Conservation (phyloP, 345 rosid genomes). For the Jatropha curcas region DNA sequence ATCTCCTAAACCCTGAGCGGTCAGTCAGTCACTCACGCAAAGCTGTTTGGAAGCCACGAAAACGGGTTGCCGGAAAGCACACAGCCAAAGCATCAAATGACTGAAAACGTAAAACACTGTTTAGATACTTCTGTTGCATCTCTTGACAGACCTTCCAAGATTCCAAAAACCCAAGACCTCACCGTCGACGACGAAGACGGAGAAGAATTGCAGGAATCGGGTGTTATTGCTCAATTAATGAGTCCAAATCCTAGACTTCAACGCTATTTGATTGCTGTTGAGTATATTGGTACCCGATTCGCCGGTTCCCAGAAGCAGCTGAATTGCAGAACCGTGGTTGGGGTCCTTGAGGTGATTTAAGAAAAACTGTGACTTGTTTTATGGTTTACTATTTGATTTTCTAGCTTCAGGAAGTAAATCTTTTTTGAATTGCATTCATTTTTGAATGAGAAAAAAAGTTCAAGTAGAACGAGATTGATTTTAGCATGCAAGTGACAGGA, state of each 20-base stretch:
- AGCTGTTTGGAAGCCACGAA: constrained; percentile 3
- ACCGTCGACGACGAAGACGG: constrained; percentile 34
- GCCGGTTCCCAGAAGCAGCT: constrained; percentile 85
- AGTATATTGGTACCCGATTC: constrained; percentile 87
- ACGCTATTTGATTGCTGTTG: constrained; percentile 81
- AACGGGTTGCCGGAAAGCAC: not conserved
- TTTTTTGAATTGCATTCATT: no score
- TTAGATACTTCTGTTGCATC: constrained; percentile 31
- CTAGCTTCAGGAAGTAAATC: not conserved
- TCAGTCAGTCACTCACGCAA: not conserved
- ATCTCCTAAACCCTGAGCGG: no score
- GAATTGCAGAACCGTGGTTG: constrained; percentile 69
- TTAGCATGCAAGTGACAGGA: not conserved
- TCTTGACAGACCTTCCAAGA: constrained; percentile 44
- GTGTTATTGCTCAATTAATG: constrained; percentile 34
- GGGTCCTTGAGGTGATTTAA: constrained; percentile 71
- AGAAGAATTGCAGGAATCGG: constrained; percentile 28
- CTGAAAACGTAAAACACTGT: constrained; percentile 41
- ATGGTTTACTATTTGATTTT: not conserved
- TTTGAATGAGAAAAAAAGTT: no score
- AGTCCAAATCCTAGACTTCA: constrained; percentile 57
- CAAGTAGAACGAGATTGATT: no score
- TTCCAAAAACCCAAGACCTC: constrained; percentile 43
- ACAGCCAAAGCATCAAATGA: constrained; percentile 28
- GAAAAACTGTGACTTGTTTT: no score